Evolutionary conservation across 163 green algal genomes (phyloP).

Genomic region (Smithsoniella earleae): DNA sequence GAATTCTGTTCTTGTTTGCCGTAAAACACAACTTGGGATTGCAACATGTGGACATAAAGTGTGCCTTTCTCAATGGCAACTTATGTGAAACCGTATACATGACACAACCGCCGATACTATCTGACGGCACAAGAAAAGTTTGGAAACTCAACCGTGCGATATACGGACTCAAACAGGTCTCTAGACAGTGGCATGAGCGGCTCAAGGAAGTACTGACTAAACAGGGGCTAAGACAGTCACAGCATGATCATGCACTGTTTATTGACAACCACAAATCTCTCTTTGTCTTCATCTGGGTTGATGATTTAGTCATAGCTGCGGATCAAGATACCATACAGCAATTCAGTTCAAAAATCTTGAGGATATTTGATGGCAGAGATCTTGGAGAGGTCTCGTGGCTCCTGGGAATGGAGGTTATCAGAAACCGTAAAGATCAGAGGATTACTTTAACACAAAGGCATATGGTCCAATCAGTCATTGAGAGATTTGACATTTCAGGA

Average conservation of each 20-base stretch:
- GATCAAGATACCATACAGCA: neutral
- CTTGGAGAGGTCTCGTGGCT: conserved; percentile 36
- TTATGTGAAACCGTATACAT: conserved; percentile 40
- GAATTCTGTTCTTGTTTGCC: conserved; percentile 28
- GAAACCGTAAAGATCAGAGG: conserved; percentile 27
- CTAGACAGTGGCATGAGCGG: conserved; percentile 37
- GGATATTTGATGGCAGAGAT: conserved; percentile 35
- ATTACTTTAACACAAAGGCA: neutral
- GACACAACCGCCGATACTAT: conserved; percentile 36
- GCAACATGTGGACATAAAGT: conserved; percentile 46
- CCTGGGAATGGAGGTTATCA: conserved; percentile 40
- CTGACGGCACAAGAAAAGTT: neutral
- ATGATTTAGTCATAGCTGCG: conserved; percentile 41
- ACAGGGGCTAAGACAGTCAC: conserved; percentile 34
- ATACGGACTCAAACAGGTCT: conserved; percentile 45
- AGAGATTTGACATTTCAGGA: neutral
- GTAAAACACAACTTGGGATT: conserved; percentile 32
- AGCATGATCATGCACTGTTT: conserved; percentile 39
- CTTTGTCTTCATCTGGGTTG: conserved; percentile 39
- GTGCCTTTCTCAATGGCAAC: conserved; percentile 45
- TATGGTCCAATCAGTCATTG: neutral
- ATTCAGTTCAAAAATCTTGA: neutral
- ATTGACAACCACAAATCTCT: neutral
- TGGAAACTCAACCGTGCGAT: conserved; percentile 40
- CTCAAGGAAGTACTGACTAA: conserved; percentile 32